Conservation (phyloP, 306 rosid species). For the Morella rubra region DNA sequence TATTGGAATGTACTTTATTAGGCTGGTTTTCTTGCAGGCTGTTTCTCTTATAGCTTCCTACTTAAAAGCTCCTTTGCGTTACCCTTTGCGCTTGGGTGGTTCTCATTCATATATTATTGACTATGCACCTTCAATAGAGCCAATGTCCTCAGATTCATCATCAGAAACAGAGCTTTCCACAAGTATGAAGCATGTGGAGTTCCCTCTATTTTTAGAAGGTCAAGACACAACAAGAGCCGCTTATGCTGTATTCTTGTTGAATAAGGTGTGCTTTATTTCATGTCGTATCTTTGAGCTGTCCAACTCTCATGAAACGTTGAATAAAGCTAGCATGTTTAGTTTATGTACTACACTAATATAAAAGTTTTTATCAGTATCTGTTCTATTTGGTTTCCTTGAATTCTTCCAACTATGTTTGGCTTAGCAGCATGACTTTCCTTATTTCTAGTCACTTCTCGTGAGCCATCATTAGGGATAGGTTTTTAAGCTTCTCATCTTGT, state of each 20-base stretch:
- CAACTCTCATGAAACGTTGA: slow-evolving; percentile 7
- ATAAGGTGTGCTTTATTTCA: slow-evolving; percentile 62
- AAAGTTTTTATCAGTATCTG: not conserved
- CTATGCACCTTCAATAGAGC: slow-evolving; percentile 72
- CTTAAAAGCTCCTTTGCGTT: slow-evolving; percentile 87
- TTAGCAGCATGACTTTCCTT: not conserved
- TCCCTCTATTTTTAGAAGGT: slow-evolving; percentile 90
- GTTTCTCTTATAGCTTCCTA: slow-evolving; percentile 80
- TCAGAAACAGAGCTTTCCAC: slow-evolving; percentile 37
- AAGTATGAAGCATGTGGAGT: slow-evolving; percentile 61
- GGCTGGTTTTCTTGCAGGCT: slow-evolving; percentile 62
- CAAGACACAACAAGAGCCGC: slow-evolving; percentile 96
- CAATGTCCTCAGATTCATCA: slow-evolving; percentile 51
- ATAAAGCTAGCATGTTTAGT: slow-evolving; percentile 6
- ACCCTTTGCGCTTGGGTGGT: slow-evolving; percentile 76
- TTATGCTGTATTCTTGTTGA: slow-evolving; percentile 87
- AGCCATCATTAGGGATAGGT: not conserved
- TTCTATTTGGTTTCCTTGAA: not conserved
- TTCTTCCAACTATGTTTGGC: not conserved
- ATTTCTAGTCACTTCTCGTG: not conserved
- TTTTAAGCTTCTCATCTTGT: not conserved
- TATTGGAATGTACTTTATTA: slow-evolving; percentile 33
- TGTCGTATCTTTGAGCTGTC: slow-evolving; percentile 10
- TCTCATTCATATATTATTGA: slow-evolving; percentile 85
- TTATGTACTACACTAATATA: not conserved